These are phyloP conservation scores for Plasmodium adleri DNA, from an alignment of 169 alveolate species.

Conservation along the genomic window DNA sequence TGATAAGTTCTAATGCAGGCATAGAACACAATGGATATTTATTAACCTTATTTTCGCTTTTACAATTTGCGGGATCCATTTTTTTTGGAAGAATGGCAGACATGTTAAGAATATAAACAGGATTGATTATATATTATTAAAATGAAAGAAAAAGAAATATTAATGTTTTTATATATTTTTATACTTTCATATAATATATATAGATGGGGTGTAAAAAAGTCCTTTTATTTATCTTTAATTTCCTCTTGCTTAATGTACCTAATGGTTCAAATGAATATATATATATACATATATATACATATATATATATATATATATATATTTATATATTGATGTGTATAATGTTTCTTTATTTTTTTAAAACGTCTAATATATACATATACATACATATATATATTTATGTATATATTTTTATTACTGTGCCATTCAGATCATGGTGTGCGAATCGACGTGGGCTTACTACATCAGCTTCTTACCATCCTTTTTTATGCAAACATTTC, in stretches of 20 bases:
- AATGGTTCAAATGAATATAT: slow-evolving; percentile 10
- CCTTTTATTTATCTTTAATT: slow-evolving; percentile 49
- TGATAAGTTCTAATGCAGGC: slow-evolving; percentile 63
- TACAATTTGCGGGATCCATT: slow-evolving; percentile 56
- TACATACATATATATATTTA: slow-evolving; percentile 5
- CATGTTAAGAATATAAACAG: slow-evolving; percentile 12
- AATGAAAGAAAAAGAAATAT: not conserved
- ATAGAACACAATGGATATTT: slow-evolving; percentile 71
- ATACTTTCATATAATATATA: not conserved
- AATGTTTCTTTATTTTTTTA: not conserved
- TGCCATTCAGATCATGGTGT: slow-evolving; percentile 15
- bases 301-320: not conserved
- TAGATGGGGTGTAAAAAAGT: slow-evolving; percentile 71
- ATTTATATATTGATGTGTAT: not conserved
- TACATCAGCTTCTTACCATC: slow-evolving; percentile 53
- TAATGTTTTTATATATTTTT: not conserved
- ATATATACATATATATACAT: not conserved
- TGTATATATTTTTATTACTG: not conserved
- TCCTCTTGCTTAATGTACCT: slow-evolving; percentile 66
- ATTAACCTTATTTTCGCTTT: slow-evolving; percentile 43
- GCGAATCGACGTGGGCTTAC: slow-evolving; percentile 48
- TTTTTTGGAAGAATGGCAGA: slow-evolving; percentile 69
- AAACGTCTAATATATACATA: not conserved
- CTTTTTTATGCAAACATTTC: slow-evolving; percentile 68
- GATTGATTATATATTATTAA: not conserved